Evolutionary conservation across 345 rosid species (phyloP).

Genomic region (Jatropha curcas): DNA sequence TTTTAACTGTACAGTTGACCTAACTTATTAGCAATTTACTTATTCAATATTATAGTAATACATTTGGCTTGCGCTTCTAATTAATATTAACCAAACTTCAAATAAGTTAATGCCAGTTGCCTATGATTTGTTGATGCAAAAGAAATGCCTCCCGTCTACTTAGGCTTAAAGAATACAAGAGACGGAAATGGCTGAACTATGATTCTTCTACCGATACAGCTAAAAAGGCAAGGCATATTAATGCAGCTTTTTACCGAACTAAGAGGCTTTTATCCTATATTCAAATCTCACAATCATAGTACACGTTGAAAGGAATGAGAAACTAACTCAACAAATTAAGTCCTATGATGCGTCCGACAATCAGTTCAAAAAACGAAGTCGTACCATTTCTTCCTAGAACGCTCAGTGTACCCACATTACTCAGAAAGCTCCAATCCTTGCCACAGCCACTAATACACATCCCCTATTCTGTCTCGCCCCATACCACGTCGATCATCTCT

Average conservation of each 20-base stretch:
- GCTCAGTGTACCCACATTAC: background rate
- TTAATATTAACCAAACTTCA: too few relatives aligned
- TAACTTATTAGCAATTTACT: too few relatives aligned
- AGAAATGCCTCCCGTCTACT: too few relatives aligned
- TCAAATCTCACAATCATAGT: background rate
- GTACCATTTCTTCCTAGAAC: background rate
- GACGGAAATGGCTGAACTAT: background rate
- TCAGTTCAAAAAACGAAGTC: background rate
- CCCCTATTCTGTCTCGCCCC: constrained; percentile 56
- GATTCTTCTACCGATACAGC: background rate
- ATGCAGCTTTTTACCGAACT: background rate
- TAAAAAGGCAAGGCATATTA: background rate
- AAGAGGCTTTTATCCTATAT: background rate
- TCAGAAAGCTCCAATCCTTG: background rate
- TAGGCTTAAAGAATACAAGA: too few relatives aligned
- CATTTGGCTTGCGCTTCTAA: too few relatives aligned
- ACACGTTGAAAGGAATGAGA: background rate
- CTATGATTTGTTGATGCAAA: too few relatives aligned
- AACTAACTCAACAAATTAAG: background rate
- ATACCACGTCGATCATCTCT: constrained; percentile 52
- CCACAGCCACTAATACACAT: constrained; percentile 33
- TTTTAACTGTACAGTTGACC: too few relatives aligned
- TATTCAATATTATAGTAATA: too few relatives aligned
- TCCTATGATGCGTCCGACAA: background rate
- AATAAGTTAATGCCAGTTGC: too few relatives aligned